Percentiles rank a stretch among this genome's conserved stretches.
phyloP scores from a whole-genome alignment of 1,284 basidiomycete species.

The Ceratobasidium sp. region DNA sequence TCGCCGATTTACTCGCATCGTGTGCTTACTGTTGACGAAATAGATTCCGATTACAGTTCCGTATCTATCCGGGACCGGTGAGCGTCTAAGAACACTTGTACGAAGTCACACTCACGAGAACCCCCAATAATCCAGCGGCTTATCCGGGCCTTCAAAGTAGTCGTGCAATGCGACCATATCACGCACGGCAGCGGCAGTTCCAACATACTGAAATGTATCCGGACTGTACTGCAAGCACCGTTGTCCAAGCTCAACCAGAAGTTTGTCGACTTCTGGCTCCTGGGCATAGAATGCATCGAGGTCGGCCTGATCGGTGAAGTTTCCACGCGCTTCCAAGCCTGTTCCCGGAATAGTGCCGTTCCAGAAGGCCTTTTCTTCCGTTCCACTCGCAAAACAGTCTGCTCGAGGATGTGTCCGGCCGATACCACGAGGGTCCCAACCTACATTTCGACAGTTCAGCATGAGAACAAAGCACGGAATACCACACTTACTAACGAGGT shows the following conservation, averaged over 20 bases:
- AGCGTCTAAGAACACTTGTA: too few species aligned
- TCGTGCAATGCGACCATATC: conserved; percentile 50
- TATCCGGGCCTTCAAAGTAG: conserved; percentile 44
- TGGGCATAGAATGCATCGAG: conserved; percentile 12
- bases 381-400: conserved; percentile 22
- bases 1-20: background rate
- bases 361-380: conserved; percentile 27
- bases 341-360: conserved; percentile 41
- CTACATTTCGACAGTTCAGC: background rate
- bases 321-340: conserved; percentile 45
- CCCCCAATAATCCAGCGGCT: conserved; percentile 48
- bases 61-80: conserved; percentile 43
- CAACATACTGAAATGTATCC: conserved; percentile 19
- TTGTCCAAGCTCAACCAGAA: background rate
- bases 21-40: conserved; percentile 45
- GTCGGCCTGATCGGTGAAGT: conserved; percentile 8
- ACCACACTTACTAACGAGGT: conserved; percentile 18
- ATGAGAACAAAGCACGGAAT: background rate
- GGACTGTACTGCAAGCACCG: conserved; percentile 1
- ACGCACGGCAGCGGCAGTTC: conserved; percentile 25
- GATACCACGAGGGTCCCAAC: conserved; percentile 11
- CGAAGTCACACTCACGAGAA: conserved; percentile 40
- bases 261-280: background rate
- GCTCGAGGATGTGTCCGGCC: conserved; percentile 26
- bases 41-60: conserved; percentile 50